phyloP scores from a whole-genome alignment of 1,284 basidiomycete species.

The Rhodotorula sp. region DNA sequence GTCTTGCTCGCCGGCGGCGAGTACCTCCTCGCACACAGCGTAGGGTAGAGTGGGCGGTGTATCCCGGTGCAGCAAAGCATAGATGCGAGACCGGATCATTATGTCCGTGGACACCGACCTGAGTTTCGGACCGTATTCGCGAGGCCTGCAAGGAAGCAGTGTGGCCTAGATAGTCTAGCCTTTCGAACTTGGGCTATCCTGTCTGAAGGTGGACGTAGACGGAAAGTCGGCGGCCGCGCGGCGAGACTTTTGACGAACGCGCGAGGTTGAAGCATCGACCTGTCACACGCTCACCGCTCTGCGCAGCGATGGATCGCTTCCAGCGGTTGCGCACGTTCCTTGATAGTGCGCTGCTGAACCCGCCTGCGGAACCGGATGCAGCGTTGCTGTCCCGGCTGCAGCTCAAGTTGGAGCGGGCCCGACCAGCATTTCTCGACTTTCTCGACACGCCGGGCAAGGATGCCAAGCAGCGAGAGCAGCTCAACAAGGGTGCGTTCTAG shows the following conservation, averaged over 20 bases:
- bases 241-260: too few relatives aligned
- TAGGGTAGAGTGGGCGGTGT: not conserved
- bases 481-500: constrained; percentile 62
- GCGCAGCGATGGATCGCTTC: constrained; percentile 33
- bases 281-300: not conserved
- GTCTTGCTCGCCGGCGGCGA: constrained; percentile 25
- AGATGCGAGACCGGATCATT: too few relatives aligned
- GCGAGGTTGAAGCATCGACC: too few relatives aligned
- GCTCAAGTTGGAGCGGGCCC: constrained; percentile 41
- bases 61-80: too few relatives aligned
- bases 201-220: not conserved
- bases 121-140: too few relatives aligned
- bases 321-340: constrained; percentile 28
- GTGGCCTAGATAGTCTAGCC: too few relatives aligned
- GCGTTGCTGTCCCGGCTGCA: constrained; percentile 25
- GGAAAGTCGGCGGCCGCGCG: too few relatives aligned
- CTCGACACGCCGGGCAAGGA: constrained; percentile 56
- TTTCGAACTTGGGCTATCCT: too few relatives aligned
- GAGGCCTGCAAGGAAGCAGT: too few relatives aligned
- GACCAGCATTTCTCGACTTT: constrained; percentile 38
- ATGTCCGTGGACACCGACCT: too few relatives aligned
- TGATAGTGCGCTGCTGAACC: constrained; percentile 30
- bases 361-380: constrained; percentile 8
- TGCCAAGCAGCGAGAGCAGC: constrained; percentile 63
- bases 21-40: not conserved